Percentiles rank a stretch among this genome's conserved stretches.
Evolutionary conservation across 2,329 filamentous ascomycete species (phyloP).

Genomic region (Penicillium thymicola): DNA sequence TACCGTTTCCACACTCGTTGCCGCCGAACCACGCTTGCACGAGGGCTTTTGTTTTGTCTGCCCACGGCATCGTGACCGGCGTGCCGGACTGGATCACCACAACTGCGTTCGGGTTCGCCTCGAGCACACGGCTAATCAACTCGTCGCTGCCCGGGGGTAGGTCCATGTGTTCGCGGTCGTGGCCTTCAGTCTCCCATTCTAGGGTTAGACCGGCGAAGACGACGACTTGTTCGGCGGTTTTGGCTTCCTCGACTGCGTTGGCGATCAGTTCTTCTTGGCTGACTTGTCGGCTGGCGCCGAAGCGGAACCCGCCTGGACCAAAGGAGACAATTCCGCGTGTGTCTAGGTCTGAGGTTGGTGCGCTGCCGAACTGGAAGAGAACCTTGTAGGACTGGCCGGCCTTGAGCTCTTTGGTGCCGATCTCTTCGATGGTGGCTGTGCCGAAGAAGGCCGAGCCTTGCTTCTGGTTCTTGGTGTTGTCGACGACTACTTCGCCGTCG

Average conservation of each 20-base stretch:
- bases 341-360: slow-evolving; percentile 57
- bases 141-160: slow-evolving; percentile 55
- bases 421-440: slow-evolving; percentile 61
- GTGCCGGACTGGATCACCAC: slow-evolving; percentile 77
- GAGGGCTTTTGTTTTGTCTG: slow-evolving; percentile 51
- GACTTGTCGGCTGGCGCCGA: slow-evolving; percentile 60
- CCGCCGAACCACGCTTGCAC: slow-evolving; percentile 82
- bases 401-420: slow-evolving; percentile 56
- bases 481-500: slow-evolving; percentile 60
- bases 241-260: slow-evolving; percentile 65
- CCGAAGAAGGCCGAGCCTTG: slow-evolving; percentile 65
- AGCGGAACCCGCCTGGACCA: slow-evolving; percentile 59
- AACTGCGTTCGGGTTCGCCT: slow-evolving; percentile 65
- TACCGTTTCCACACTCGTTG: slow-evolving; percentile 79
- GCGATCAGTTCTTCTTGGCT: slow-evolving; percentile 59
- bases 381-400: slow-evolving; percentile 59
- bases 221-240: slow-evolving; percentile 70
- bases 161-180: slow-evolving; percentile 57
- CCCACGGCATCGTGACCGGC: slow-evolving; percentile 55
- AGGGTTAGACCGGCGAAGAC: slow-evolving; percentile 74
- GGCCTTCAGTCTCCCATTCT: slow-evolving; percentile 78
- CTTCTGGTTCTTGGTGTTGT: slow-evolving; percentile 63
- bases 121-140: slow-evolving; percentile 62
- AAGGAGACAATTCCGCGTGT: slow-evolving; percentile 49
- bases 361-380: slow-evolving; percentile 59